phyloP scores from a whole-genome alignment of 176 grass and related monocot genomes.

The Tillandsia fasciculata region DNA sequence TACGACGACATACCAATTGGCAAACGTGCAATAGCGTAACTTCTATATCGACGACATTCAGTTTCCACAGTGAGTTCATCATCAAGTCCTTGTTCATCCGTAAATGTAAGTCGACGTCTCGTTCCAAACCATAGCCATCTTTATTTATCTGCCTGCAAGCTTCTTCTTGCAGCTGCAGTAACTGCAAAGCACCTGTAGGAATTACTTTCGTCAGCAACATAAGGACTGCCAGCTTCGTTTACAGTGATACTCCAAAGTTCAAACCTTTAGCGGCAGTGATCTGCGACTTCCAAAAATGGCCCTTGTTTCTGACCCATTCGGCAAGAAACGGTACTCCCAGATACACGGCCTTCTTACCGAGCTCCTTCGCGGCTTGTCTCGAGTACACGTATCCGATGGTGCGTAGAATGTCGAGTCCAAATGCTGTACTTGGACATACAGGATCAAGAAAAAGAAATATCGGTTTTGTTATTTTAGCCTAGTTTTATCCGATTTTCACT shows the following conservation, averaged over 20 bases:
- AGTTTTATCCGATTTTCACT: too few species aligned
- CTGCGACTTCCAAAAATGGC: conserved; percentile 95
- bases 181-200: conserved; percentile 75
- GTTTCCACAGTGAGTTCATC: conserved; percentile 93
- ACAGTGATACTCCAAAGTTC: conserved; percentile 17
- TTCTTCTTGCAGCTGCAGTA: conserved; percentile 85
- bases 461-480: not conserved
- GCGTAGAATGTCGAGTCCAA: conserved; percentile 68
- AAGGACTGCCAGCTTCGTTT: conserved; percentile 32
- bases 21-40: conserved; percentile 87
- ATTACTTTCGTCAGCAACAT: conserved; percentile 32
- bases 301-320: conserved; percentile 98
- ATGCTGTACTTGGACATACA: conserved; percentile 35
- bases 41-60: conserved; percentile 94
- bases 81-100: conserved; percentile 92
- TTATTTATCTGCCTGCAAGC: conserved; percentile 64
- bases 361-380: conserved; percentile 86
- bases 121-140: conserved; percentile 45
- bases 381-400: conserved; percentile 91
- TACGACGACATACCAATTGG: conserved; percentile 57
- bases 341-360: conserved; percentile 94
- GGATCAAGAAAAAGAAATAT: not conserved
- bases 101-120: conserved; percentile 72
- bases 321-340: conserved; percentile 86
- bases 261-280: conserved; percentile 90